Evolutionary conservation across 2,329 filamentous ascomycete species (phyloP).

Genomic region (Cordyceps farinosa): DNA sequence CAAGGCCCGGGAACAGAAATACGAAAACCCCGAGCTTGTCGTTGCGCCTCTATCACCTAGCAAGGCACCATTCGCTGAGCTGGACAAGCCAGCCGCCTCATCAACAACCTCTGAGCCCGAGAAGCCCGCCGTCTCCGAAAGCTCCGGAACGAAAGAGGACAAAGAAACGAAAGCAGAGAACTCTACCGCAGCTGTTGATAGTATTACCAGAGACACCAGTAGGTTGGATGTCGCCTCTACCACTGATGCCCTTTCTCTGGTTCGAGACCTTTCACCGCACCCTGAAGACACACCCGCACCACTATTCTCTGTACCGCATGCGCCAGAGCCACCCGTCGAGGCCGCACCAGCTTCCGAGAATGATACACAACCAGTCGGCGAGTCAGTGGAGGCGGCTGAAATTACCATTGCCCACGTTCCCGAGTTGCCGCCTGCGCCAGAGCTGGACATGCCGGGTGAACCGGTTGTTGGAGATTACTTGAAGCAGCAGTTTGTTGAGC

Average conservation of each 20-base stretch:
- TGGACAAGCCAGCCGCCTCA: constrained; percentile 23
- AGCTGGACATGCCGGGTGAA: constrained; percentile 29
- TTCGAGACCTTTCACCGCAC: constrained; percentile 46
- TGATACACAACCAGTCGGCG: constrained; percentile 7
- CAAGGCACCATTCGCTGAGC: constrained; percentile 28
- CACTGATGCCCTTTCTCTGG: background rate
- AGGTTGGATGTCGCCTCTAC: constrained; percentile 13
- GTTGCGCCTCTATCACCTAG: constrained; percentile 57
- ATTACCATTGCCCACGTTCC: constrained; percentile 14
- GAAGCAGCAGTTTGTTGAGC: constrained; percentile 94
- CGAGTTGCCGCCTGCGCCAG: constrained; percentile 17
- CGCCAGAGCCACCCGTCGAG: constrained; percentile 29
- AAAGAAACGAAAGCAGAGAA: constrained; percentile 17
- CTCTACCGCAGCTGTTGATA: constrained; percentile 16
- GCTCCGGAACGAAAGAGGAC: constrained; percentile 20
- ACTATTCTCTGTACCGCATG: constrained; percentile 40
- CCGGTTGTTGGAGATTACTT: constrained; percentile 91
- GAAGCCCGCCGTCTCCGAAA: constrained; percentile 6
- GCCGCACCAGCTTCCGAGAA: constrained; percentile 19
- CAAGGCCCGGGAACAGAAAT: constrained; percentile 48
- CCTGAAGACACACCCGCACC: constrained; percentile 67
- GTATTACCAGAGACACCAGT: constrained; percentile 5
- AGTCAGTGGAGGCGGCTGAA: constrained; percentile 13
- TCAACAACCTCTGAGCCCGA: background rate
- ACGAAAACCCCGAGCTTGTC: constrained; percentile 54